Base-by-base conservation (phyloP, 441 rosid species). In the Brassica balearica region DNA sequence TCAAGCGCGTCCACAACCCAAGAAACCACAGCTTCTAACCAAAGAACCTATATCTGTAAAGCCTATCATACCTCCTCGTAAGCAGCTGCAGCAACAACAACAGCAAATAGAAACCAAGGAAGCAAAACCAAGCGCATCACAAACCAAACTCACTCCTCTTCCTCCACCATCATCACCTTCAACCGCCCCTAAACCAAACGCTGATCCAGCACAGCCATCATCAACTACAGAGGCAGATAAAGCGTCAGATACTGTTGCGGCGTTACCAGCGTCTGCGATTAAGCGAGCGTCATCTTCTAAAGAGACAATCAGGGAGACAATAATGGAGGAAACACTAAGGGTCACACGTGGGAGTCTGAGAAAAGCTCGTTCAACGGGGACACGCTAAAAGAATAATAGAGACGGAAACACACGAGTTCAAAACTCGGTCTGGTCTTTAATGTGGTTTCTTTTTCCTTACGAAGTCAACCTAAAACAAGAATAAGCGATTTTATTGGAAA, bases 31-130 rank as follows among this genome's bases (percentile, higher is more conserved):
- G 59, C 84, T 84, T 10, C 81, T 77, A 80, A 29, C 75, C 6
- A 90, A 89, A 83, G 94, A 88, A 85, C 93, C 95, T 15, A 84
- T 90, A 73, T 83, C 94, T 19, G 88, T 91, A 38, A 83, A 90
- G 66, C 89, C 96, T 38, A 85, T 55, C 5, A 3, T 85, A 79
- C 82, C 90, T 61, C 91, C 94, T 27, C 84, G 88, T 73, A 90
- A 86, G 84, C 86, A 89, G 74, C 93, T 77, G 73, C 94, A 78
- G 61, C 77, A 86, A 81, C 84, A 86, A 77, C 94, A 80, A 73
- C 92, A n/a, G 56, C 60, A 81, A 63, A 71, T 72, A 66, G 97
- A 95, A 53, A 80, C 56, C 67, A 83, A 83, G 10, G 97, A 87
- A 69, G 89, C 81, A 70, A 79, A 81, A 81, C 27, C 78, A 8